Evolutionary conservation across 768 basidiomycete genomes (phyloP).

Genomic region (Mycena epipterygia): DNA sequence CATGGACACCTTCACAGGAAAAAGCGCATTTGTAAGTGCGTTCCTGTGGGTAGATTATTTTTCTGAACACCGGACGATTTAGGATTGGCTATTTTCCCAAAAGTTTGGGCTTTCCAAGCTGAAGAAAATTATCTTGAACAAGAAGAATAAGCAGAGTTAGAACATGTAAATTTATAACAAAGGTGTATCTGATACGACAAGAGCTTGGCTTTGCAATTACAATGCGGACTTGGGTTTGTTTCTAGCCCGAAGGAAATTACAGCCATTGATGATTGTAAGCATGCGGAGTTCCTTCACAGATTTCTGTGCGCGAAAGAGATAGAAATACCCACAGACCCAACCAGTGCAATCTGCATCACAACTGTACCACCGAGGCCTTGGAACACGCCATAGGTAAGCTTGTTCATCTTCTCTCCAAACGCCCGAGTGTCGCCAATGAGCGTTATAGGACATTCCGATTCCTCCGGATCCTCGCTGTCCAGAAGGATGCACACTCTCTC

Average conservation of each 20-base stretch:
- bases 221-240: too few species aligned
- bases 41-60: too few species aligned
- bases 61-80: too few species aligned
- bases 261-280: too few species aligned
- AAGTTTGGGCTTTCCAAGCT: conserved; percentile 27
- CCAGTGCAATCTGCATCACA: conserved; percentile 33
- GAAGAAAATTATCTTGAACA: conserved; percentile 15
- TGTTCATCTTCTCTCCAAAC: conserved; percentile 30
- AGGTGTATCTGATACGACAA: too few species aligned
- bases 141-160: conserved; percentile 14
- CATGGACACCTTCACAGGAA: too few species aligned
- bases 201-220: too few species aligned
- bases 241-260: too few species aligned
- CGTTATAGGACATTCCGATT: background rate
- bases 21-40: too few species aligned
- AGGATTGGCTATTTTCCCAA: conserved; percentile 32
- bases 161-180: too few species aligned
- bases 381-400: conserved; percentile 30
- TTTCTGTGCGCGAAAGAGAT: conserved; percentile 33
- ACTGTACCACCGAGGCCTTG: conserved; percentile 33
- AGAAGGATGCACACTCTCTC: conserved; percentile 30
- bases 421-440: conserved; percentile 20
- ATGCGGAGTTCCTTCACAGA: conserved; percentile 2
- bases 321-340: conserved; percentile 33
- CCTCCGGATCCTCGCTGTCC: conserved; percentile 16